Base-by-base conservation (phyloP, 2,329 filamentous ascomycete genomes). In the Talaromyces sp. region DNA sequence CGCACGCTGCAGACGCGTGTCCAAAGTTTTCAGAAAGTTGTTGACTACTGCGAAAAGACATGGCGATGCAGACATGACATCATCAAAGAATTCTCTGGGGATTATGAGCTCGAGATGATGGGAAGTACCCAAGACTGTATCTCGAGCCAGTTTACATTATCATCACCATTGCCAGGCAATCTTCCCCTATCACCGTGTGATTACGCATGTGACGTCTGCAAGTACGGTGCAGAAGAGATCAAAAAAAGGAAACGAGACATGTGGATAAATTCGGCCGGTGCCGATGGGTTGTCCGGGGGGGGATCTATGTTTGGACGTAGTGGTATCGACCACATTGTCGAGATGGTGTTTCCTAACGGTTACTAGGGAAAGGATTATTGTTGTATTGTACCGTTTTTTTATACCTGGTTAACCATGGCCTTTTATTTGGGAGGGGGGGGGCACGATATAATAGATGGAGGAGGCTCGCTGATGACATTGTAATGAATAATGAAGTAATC, bases 31-130 rank as follows among this genome's bases (percentile, higher is more conserved):
- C 81, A 86, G 62, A 83, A 87, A 31, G 80, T 98, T 16, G 85
- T 93, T 2, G 78, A 85, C 9, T 97, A 96, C 71, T 96, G 93
- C 73, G 94, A 98, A 75, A 85, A 85, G 61, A 89, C 87, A 0
- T 81, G 79, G 10, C 78, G 79, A 10, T 98, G 94, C 71, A 84
- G 92, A 55, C 94, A 98, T 70, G 82, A 84, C 55, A 74, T 88
- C 28, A 91, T 96, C 60, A 88, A 86, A 66, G 82, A 83, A 56
- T 94, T 95, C 71, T 96, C 95, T 76, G 90, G 89, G 2, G 90
- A 94, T 72, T 67, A 70, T 2, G 73, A 75, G 55, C 63, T 76
- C 6, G 72, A 74, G 53, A 68, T 65, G 47, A 71, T 73, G 69
- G 70, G 70, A 18, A 65, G 53, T 36, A 64, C 57, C 62, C 66